phyloP scores from a whole-genome alignment of 139 green algal species.

The Volvox africanus region DNA sequence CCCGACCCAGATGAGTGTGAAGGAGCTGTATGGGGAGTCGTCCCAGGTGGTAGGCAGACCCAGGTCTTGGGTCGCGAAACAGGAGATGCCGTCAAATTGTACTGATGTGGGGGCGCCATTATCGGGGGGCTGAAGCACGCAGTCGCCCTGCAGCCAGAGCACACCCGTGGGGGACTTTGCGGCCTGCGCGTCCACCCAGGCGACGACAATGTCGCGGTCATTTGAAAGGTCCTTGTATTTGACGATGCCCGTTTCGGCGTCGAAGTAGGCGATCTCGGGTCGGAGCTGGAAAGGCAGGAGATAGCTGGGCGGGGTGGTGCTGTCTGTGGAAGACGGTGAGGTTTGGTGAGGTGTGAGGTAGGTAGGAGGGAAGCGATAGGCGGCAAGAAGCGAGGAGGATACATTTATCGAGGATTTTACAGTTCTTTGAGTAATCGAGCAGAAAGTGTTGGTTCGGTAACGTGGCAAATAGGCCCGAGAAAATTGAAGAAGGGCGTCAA shows the following conservation, averaged over 20 bases:
- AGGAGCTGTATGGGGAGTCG: not conserved
- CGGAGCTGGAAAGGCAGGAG: not conserved
- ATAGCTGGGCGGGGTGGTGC: too few relatives aligned
- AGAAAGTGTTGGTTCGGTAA: too few relatives aligned
- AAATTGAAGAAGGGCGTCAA: too few relatives aligned
- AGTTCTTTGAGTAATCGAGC: too few relatives aligned
- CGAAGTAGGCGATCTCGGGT: conserved; percentile 1
- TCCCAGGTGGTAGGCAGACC: not conserved
- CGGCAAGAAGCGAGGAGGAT: too few relatives aligned
- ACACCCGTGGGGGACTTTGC: not conserved
- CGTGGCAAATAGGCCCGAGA: too few relatives aligned
- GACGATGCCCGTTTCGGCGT: not conserved
- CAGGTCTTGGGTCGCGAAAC: not conserved
- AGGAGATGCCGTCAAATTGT: not conserved
- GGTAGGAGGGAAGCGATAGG: too few relatives aligned
- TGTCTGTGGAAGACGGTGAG: too few relatives aligned
- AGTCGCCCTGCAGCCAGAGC: not conserved
- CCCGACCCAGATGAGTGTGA: not conserved
- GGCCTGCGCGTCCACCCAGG: not conserved
- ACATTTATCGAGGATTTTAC: too few relatives aligned
- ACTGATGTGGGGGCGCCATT: not conserved
- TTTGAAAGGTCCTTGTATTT: not conserved
- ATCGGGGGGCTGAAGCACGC: not conserved
- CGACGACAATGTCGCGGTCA: not conserved
- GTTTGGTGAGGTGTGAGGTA: too few relatives aligned